Conservation (phyloP, 2,329 filamentous ascomycete genomes). For the Colletotrichum cereale region DNA sequence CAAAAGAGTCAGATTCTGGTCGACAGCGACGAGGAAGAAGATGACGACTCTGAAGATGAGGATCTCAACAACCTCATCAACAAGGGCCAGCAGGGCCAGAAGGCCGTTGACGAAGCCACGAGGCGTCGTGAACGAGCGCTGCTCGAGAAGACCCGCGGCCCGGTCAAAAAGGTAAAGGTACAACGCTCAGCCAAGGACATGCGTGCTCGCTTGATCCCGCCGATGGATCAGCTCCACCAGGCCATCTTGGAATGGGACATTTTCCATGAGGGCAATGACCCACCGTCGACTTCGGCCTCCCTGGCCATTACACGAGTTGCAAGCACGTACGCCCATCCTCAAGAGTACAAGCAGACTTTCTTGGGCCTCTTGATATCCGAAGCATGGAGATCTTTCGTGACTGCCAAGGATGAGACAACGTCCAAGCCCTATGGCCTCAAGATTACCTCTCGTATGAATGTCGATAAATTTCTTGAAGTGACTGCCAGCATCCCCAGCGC, state of each 20-base stretch:
- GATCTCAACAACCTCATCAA: constrained; percentile 61
- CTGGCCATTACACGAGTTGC: constrained; percentile 79
- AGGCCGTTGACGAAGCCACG: constrained; percentile 63
- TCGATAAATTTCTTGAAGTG: constrained; percentile 94
- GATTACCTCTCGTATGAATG: constrained; percentile 86
- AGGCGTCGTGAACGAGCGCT: constrained; percentile 60
- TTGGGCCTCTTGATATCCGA: constrained; percentile 91
- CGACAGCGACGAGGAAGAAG: constrained; percentile 76
- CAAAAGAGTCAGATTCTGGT: constrained; percentile 92
- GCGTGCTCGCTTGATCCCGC: constrained; percentile 90
- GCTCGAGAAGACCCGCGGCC: constrained; percentile 71
- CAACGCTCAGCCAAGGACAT: constrained; percentile 91
- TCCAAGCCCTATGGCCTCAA: constrained; percentile 88
- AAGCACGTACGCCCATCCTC: constrained; percentile 80
- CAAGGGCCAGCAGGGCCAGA: constrained; percentile 60
- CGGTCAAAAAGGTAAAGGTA: constrained; percentile 86
- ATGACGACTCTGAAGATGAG: constrained; percentile 70
- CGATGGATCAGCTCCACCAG: constrained; percentile 86
- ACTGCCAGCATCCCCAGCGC: constrained; percentile 82
- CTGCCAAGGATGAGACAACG: constrained; percentile 86
- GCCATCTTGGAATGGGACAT: constrained; percentile 95
- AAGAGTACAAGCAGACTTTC: constrained; percentile 89
- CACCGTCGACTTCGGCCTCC: constrained; percentile 74
- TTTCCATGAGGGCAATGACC: constrained; percentile 89
- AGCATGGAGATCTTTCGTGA: constrained; percentile 95